Conservation (phyloP, 2,329 filamentous ascomycete genomes). For the Rhytidhysteron rufulum region DNA sequence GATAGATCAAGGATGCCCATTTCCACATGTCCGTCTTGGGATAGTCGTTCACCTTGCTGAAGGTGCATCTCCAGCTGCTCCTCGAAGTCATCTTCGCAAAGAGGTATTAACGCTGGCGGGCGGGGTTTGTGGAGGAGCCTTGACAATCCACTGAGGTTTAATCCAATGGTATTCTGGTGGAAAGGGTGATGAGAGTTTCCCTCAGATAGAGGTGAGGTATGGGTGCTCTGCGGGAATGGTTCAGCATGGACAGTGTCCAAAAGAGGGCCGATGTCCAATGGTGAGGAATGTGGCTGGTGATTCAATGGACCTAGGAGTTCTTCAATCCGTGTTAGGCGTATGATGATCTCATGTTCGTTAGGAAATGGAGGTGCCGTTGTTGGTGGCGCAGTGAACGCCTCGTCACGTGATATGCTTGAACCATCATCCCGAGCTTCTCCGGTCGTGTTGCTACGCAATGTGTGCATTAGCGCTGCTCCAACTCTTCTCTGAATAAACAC, state of each 20-base stretch:
- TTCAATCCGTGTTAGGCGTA: too few relatives aligned
- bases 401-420: too few relatives aligned
- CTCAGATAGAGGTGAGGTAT: background rate
- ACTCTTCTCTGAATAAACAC: background rate
- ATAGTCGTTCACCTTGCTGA: background rate
- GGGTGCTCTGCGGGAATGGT: too few relatives aligned
- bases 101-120: background rate
- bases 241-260: too few relatives aligned
- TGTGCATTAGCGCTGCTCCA: background rate
- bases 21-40: background rate
- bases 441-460: background rate
- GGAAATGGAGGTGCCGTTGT: too few relatives aligned
- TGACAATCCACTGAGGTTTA: background rate
- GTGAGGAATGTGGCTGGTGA: too few relatives aligned
- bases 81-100: background rate
- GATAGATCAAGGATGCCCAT: background rate
- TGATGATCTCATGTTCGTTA: too few relatives aligned
- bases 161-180: background rate
- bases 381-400: too few relatives aligned
- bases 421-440: background rate
- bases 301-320: too few relatives aligned
- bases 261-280: too few relatives aligned
- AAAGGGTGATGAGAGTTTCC: background rate
- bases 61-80: background rate
- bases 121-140: background rate